phyloP scores from a whole-genome alignment of 805 yeast species.

The Candida cerambycidarum region DNA sequence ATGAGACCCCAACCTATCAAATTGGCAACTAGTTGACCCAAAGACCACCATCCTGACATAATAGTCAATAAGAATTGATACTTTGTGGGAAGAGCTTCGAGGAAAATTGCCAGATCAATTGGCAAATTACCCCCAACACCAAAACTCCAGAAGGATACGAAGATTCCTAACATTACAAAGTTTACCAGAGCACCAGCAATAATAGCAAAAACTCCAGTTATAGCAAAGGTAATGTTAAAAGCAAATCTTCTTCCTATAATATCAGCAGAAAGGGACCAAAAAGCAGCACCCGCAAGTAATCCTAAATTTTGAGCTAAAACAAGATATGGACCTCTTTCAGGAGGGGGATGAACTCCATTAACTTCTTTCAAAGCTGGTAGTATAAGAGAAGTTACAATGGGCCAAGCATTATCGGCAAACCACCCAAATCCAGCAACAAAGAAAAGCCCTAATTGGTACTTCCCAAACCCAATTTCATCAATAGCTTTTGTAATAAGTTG shows the following conservation, averaged over 20 bases:
- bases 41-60: slow-evolving; percentile 60
- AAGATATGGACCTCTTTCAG: slow-evolving; percentile 33
- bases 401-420: slow-evolving; percentile 47
- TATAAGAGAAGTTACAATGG: slow-evolving; percentile 34
- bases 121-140: slow-evolving; percentile 36
- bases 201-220: slow-evolving; percentile 27
- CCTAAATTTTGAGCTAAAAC: slow-evolving; percentile 47
- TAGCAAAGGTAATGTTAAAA: slow-evolving; percentile 27
- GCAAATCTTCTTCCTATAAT: slow-evolving; percentile 32
- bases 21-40: slow-evolving; percentile 56
- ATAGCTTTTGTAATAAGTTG: slow-evolving; percentile 26
- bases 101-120: slow-evolving; percentile 30
- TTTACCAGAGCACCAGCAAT: slow-evolving; percentile 30
- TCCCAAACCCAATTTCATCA: slow-evolving; percentile 41
- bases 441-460: slow-evolving; percentile 50
- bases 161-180: slow-evolving; percentile 28
- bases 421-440: slow-evolving; percentile 61
- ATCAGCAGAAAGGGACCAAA: slow-evolving; percentile 32
- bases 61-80: slow-evolving; percentile 29
- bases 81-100: slow-evolving; percentile 27
- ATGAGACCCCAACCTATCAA: slow-evolving; percentile 57
- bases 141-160: slow-evolving; percentile 27
- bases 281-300: slow-evolving; percentile 27
- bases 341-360: slow-evolving; percentile 38
- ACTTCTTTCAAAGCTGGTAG: slow-evolving; percentile 30